A percentile compares a stretch with the other conserved stretches of the same genome.
Conservation (phyloP, 768 basidiomycete species). For the Leccinum barrowsii region DNA sequence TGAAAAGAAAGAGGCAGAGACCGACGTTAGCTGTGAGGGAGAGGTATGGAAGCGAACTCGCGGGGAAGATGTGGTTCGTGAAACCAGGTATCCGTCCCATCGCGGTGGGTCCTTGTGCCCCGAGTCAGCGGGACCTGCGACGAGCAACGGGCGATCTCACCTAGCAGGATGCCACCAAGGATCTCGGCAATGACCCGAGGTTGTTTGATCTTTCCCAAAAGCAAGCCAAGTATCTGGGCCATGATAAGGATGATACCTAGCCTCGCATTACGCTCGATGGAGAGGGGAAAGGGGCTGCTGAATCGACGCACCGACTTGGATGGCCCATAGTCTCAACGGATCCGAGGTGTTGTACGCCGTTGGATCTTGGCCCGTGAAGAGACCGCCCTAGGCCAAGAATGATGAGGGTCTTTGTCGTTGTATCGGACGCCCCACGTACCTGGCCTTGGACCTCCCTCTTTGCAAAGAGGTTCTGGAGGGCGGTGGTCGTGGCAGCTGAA, state of each 20-base stretch:
- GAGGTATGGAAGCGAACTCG: constrained; percentile 66
- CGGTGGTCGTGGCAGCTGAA: constrained; percentile 41
- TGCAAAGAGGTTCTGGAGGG: constrained; percentile 9
- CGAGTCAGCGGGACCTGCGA: constrained; percentile 37
- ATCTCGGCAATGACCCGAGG: constrained; percentile 95
- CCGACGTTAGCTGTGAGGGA: constrained; percentile 89
- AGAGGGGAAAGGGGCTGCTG: neutral
- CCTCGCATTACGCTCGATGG: neutral
- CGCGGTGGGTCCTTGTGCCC: constrained; percentile 41
- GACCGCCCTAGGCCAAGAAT: constrained; percentile 53
- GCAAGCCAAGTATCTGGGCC: constrained; percentile 66
- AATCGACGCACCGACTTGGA: constrained; percentile 59
- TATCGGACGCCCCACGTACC: constrained; percentile 11
- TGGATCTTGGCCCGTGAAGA: constrained; percentile 78
- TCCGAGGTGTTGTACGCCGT: constrained; percentile 54
- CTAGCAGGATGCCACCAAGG: constrained; percentile 84
- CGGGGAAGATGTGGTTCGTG: constrained; percentile 80
- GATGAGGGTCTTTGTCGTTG: neutral
- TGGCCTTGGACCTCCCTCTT: constrained; percentile 28
- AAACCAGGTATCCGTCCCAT: constrained; percentile 88
- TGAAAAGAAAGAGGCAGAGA: constrained; percentile 83
- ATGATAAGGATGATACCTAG: constrained; percentile 76
- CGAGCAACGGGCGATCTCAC: constrained; percentile 29
- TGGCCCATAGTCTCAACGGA: constrained; percentile 74
- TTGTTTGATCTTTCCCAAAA: constrained; percentile 70